Evolutionary conservation across 805 yeast genomes (phyloP), one percentile per base, ranked within the genome.

Genomic region (Yarrowia porcina): DNA sequence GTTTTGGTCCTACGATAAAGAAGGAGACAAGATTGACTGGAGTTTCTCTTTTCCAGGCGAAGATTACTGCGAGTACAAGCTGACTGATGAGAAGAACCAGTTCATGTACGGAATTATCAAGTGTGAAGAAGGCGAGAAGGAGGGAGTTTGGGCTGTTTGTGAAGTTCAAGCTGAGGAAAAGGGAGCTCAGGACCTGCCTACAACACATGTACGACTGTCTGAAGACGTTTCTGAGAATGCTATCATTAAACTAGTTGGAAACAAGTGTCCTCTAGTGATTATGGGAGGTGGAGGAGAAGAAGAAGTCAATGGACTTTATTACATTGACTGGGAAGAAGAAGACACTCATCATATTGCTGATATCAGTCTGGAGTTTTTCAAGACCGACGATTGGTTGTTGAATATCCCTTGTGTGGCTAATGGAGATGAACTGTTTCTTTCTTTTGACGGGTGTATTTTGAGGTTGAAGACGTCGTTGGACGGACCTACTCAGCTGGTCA

Each of bases 31-130:
- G 18, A 18, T 30, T 8, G 38, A 47, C 25, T 47, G 54, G 54
- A n/a, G n/a, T 3, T 47, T 47, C 38, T 15, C 27, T 9, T 47
- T 47, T 25, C 25, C 18, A 17, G 38, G 54, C 18, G 25, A 30
- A 27, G 38, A 47, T 10, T 47, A 47, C 38, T 47, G 54, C 38
- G 54, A 47, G 15, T 47, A 47, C 38, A 47, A 47, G n/a, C 27
- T 47, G 18, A 47, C 54, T 2, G 54, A 47, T 20, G 54, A 47
- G 15, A 47, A 20, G 8, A 32, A 47, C 38, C 25, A 32, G 38
- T 47, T 30, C 38, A 30, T 47, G 38, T 47, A 47, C 27, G 54
- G 38, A 2, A 17, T 47, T 13, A 32, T 47, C 25, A 30, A 47
- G 18, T 13, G 18, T 10, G 36, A 30, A 4, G 54, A 47, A 7